Percentiles rank a stretch among this genome's conserved stretches.
Evolutionary conservation across 306 rosid species (phyloP).

Genomic region (Prinsepia uniflora): DNA sequence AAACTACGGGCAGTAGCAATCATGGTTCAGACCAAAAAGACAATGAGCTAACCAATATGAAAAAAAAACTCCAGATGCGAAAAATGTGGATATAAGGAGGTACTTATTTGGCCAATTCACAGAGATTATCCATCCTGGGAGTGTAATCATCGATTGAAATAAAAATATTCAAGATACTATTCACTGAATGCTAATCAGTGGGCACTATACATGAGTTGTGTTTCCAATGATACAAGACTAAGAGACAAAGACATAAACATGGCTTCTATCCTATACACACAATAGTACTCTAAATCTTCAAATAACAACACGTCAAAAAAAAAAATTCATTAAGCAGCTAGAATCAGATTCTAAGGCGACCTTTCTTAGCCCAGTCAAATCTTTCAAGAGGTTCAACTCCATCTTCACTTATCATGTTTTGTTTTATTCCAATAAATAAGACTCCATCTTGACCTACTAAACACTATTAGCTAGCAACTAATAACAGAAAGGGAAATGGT

Average conservation of each 20-base stretch:
- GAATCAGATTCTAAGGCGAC: slow-evolving; percentile 8
- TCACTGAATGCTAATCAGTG: not conserved
- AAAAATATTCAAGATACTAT: not conserved
- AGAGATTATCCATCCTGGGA: not conserved
- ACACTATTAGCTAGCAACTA: not conserved
- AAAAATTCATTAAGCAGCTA: not conserved
- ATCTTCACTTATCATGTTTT: not conserved
- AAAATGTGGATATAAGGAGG: not conserved
- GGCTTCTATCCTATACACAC: not conserved
- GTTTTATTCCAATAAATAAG: not conserved
- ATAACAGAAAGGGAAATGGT: not conserved
- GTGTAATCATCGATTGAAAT: not conserved
- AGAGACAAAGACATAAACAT: not conserved
- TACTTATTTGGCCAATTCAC: not conserved
- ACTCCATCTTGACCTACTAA: slow-evolving; percentile 5
- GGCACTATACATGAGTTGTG: not conserved
- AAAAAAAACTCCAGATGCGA: not conserved
- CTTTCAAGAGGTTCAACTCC: slow-evolving; percentile 26
- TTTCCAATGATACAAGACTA: not conserved
- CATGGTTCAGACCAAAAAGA: slow-evolving; percentile 1
- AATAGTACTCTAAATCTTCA: slow-evolving; percentile 1
- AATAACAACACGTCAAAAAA: not conserved
- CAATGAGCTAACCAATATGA: slow-evolving; percentile 11
- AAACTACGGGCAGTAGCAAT: slow-evolving; percentile 1
- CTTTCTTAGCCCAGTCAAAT: slow-evolving; percentile 19